A percentile compares a stretch with the other conserved stretches of the same genome.
These are phyloP conservation scores for Rhizoctonia solani DNA, from an alignment of 1,284 basidiomycete genomes.

Conservation along the genomic window DNA sequence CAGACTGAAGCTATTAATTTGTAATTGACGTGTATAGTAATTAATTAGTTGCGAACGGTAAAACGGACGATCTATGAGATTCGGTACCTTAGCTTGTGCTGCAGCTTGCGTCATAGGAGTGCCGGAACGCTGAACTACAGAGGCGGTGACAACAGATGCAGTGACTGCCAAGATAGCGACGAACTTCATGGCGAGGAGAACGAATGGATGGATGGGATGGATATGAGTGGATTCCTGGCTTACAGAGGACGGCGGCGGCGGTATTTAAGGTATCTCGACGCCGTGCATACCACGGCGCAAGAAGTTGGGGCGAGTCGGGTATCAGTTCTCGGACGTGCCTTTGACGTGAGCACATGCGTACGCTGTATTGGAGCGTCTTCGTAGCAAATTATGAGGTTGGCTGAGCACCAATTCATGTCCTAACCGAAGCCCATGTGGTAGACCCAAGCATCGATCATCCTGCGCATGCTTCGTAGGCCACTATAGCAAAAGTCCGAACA, in stretches of 20 bases:
- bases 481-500: too few species aligned
- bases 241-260: not conserved
- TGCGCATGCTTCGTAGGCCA: too few species aligned
- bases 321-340: not conserved
- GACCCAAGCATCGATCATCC: not conserved
- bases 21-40: not conserved
- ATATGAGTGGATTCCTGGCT: not conserved
- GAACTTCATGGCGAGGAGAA: constrained; percentile 14
- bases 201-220: too few species aligned
- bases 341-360: constrained; percentile 13
- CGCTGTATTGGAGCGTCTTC: not conserved
- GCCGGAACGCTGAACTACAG: constrained; percentile 11
- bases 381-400: not conserved
- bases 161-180: not conserved
- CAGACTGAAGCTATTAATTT: constrained; percentile 12
- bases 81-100: constrained; percentile 6
- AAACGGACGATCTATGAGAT: too few species aligned
- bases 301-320: not conserved
- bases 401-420: not conserved
- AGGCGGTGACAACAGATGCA: constrained; percentile 14
- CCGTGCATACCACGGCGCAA: not conserved
- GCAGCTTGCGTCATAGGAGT: constrained; percentile 21
- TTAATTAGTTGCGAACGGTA: not conserved
- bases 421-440: not conserved
- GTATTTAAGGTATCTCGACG: not conserved